Evolutionary conservation across 2,329 filamentous ascomycete genomes (phyloP).

Genomic region (Cladosporium austrohemisphaericum): DNA sequence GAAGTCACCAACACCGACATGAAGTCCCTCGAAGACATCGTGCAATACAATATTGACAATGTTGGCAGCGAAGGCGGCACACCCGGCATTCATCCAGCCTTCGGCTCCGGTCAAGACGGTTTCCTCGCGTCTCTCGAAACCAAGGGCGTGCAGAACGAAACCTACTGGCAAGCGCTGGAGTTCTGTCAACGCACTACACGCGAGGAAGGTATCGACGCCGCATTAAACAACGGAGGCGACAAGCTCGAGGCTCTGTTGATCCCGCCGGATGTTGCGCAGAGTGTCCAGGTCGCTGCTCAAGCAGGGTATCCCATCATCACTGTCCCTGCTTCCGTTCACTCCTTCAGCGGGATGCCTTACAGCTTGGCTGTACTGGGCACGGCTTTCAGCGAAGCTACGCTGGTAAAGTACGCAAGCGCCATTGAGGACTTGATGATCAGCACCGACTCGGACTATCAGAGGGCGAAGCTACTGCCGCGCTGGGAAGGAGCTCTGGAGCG

Average conservation of each 20-base stretch:
- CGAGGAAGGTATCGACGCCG: conserved; percentile 67
- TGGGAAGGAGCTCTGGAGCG: conserved; percentile 39
- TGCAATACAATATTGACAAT: conserved; percentile 58
- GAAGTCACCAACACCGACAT: conserved; percentile 60
- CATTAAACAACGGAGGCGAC: conserved; percentile 46
- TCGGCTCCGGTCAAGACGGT: conserved; percentile 66
- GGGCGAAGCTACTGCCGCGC: conserved; percentile 34
- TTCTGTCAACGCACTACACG: conserved; percentile 58
- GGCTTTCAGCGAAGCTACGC: conserved; percentile 31
- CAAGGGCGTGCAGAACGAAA: conserved; percentile 59
- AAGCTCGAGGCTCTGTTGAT: conserved; percentile 62
- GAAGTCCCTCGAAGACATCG: conserved; percentile 60
- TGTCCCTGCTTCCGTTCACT: conserved; percentile 58
- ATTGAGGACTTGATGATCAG: conserved; percentile 39
- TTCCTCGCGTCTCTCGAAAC: conserved; percentile 62
- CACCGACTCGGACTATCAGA: conserved; percentile 19
- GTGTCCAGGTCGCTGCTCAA: conserved; percentile 67
- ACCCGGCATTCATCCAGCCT: conserved; percentile 57
- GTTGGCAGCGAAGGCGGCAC: conserved; percentile 64
- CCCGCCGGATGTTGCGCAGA: conserved; percentile 64
- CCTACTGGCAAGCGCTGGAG: conserved; percentile 62
- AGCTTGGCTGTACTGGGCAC: conserved; percentile 39
- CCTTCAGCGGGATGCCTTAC: conserved; percentile 43
- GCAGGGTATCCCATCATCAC: conserved; percentile 73
- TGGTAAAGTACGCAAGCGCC: conserved; percentile 40